Evolutionary conservation across 78 protist species (phyloP).

Genomic region (Dictyostelium purpureum): DNA sequence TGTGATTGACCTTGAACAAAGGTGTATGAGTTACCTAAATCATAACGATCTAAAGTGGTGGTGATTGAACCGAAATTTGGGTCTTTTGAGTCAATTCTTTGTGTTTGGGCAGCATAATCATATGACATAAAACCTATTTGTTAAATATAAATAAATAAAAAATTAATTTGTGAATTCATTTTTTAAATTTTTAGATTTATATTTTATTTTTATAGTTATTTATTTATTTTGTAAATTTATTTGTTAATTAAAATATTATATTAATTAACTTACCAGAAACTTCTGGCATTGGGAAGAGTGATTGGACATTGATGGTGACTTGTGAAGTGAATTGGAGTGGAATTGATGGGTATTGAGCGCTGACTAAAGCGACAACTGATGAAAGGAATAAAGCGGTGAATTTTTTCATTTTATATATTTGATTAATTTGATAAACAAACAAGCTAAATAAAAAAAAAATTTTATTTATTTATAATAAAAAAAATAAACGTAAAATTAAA

Average conservation of each 20-base stretch:
- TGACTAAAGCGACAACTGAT: not conserved
- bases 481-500: no score
- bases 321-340: constrained; percentile 19
- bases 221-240: no score
- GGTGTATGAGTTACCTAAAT: not conserved
- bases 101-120: not conserved
- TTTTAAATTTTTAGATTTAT: no score
- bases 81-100: constrained; percentile 5
- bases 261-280: not conserved
- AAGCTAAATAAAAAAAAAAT: no score
- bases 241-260: not conserved
- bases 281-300: not conserved
- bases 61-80: not conserved
- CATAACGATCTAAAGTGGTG: constrained; percentile 26
- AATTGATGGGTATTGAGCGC: constrained; percentile 18
- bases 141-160: no score
- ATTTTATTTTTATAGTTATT: no score
- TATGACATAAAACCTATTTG: constrained; percentile 10
- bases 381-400: not conserved
- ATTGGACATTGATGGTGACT: not conserved
- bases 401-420: not conserved
- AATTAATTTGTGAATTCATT: no score
- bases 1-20: not conserved
- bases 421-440: no score
- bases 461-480: no score